Evolutionary conservation across 2,329 filamentous ascomycete species (phyloP).

Genomic region (Claviceps monticola): DNA sequence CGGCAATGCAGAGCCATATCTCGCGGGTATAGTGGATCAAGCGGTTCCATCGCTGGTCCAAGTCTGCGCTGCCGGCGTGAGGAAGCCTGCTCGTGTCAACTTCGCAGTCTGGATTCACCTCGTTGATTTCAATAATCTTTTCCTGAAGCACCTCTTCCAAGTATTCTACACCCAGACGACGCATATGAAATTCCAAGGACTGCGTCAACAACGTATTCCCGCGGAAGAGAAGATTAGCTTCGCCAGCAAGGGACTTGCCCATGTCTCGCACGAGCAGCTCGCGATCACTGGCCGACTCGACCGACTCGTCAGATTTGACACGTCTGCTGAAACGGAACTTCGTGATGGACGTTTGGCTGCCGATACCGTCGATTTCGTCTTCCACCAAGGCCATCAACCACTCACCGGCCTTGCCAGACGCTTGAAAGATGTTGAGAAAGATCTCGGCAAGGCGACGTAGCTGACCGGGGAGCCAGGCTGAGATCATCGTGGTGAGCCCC

Average conservation of each 20-base stretch:
- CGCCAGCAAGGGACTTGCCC: constrained; percentile 64
- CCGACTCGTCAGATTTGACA: constrained; percentile 56
- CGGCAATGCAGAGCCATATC: constrained; percentile 72
- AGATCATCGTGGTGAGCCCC: constrained; percentile 73
- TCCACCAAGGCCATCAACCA: constrained; percentile 92
- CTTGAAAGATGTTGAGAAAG: constrained; percentile 89
- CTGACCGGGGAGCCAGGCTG: constrained; percentile 62
- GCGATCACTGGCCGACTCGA: constrained; percentile 48
- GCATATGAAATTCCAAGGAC: constrained; percentile 90
- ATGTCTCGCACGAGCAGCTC: constrained; percentile 63
- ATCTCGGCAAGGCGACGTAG: constrained; percentile 72
- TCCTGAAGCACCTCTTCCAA: constrained; percentile 76
- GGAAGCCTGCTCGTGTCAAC: constrained; percentile 74
- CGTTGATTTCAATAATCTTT: constrained; percentile 79
- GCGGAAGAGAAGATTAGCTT: constrained; percentile 88
- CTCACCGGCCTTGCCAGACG: constrained; percentile 67
- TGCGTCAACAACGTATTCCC: constrained; percentile 92
- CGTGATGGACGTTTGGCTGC: constrained; percentile 66
- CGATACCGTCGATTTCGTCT: constrained; percentile 89
- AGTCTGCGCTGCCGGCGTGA: constrained; percentile 43
- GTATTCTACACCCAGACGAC: constrained; percentile 82
- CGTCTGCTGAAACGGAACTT: constrained; percentile 59
- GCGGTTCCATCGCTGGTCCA: constrained; percentile 71
- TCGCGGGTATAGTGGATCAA: constrained; percentile 65
- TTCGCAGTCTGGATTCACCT: constrained; percentile 82